Evolutionary conservation across 495 filamentous ascomycete genomes (phyloP).

Genomic region (Penicillium canariense): DNA sequence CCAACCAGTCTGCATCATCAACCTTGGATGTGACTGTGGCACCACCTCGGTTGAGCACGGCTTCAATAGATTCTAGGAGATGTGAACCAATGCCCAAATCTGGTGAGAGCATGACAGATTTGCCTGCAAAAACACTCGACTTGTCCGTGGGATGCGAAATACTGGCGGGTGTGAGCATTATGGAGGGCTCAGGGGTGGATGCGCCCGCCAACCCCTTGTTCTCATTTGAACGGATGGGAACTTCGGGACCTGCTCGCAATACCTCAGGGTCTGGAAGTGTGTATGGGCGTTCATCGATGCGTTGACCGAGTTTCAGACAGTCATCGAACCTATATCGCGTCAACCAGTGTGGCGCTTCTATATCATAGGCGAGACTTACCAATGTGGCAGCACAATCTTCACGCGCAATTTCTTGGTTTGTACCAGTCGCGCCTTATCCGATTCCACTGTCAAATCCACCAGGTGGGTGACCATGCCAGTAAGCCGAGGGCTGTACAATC

Average conservation of each 20-base stretch:
- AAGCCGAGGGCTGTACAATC: constrained; percentile 67
- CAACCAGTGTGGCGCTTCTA: not conserved
- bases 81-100: constrained; percentile 70
- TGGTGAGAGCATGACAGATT: constrained; percentile 54
- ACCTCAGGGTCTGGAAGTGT: constrained; percentile 83
- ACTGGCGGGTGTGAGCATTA: constrained; percentile 43
- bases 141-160: constrained; percentile 30
- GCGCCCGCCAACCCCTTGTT: constrained; percentile 72
- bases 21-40: constrained; percentile 65
- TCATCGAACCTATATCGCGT: constrained; percentile 79
- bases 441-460: constrained; percentile 74
- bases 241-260: constrained; percentile 52
- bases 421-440: constrained; percentile 67
- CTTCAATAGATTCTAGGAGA: constrained; percentile 63
- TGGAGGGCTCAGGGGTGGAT: constrained; percentile 60
- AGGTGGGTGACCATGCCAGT: constrained; percentile 80
- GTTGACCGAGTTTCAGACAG: constrained; percentile 84
- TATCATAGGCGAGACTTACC: constrained; percentile 49
- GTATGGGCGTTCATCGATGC: constrained; percentile 87
- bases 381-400: constrained; percentile 93
- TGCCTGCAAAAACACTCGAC: constrained; percentile 55
- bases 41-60: constrained; percentile 64
- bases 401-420: constrained; percentile 59
- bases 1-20: constrained; percentile 72
- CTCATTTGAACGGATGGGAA: constrained; percentile 50